Base-by-base conservation (phyloP, 345 rosid genomes). In the Salix dunnii region DNA sequence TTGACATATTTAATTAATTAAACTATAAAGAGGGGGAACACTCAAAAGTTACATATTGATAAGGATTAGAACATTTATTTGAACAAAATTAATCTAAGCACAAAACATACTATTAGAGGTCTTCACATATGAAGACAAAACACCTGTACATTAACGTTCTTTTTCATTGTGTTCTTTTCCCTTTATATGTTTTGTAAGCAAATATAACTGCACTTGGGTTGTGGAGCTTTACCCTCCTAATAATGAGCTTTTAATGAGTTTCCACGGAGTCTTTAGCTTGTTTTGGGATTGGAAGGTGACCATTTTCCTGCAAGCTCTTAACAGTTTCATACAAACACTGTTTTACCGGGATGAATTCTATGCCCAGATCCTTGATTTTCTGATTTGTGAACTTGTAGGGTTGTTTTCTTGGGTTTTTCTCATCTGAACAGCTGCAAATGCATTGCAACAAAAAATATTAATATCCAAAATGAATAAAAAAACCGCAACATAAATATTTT, bases 241-340 rank as follows among this genome's bases (percentile, higher is more conserved):
- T 16, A 10, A 14, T n/a, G 49, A 40, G 16, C 1, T 3, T 1
- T 8, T 7, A 81, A 49, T 83, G 78, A 73, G 83, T 83, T 8
- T 36, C 76, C 35, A 85, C 3, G 1, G 88, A 28, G 30, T 83
- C 80, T 7, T 87, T 74, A 5, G 74, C 70, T 27, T 88, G 89
- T 66, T 86, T 74, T 12, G 92, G 98, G 73, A 86, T 62, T 0
- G 94, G 87, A 46, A 96, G 92, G 43, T 90, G 94, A 30, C 97
- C 98, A 80, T 87, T 93, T 83, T 96, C 97, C 84, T 93, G 94
- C 84, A 96, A 83, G 86, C 90, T 85, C 88, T 86, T 96, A 7
- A 96, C 98, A 3, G 99, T 92, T 70, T 96, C 97, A 66, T 93
- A 96, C 2, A 96, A 80, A 81, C 91, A 80, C 51, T 96, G 97